Evolutionary conservation across 176 grass and related monocot species (phyloP).

Genomic region (Zoysia japonica): DNA sequence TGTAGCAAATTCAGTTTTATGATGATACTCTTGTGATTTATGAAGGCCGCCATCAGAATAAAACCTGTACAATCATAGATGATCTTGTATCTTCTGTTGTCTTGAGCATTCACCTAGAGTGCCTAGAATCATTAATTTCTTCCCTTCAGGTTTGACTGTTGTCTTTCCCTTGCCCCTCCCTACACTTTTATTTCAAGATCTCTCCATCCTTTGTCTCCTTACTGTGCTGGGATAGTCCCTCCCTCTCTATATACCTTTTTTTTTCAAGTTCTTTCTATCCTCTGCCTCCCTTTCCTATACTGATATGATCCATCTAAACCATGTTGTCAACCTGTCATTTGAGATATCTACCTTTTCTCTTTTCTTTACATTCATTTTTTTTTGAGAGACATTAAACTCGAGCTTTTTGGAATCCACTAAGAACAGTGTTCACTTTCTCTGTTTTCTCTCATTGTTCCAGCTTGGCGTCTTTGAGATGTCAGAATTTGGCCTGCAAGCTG

Average conservation of each 20-base stretch:
- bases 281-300: neutral
- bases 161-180: neutral
- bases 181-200: neutral
- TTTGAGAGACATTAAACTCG: constrained; percentile 2
- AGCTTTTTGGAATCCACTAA: constrained; percentile 10
- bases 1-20: constrained; percentile 4
- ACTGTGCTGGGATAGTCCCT: neutral
- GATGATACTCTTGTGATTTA: neutral
- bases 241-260: neutral
- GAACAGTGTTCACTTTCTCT: constrained; percentile 15
- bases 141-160: neutral
- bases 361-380: constrained; percentile 5
- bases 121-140: neutral
- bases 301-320: neutral
- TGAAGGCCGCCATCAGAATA: neutral
- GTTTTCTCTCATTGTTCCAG: constrained; percentile 51
- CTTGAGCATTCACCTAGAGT: neutral
- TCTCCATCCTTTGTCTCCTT: constrained; percentile 4
- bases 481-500: constrained; percentile 74
- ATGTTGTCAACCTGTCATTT: neutral
- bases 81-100: constrained; percentile 7
- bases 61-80: neutral
- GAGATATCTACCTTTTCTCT: constrained; percentile 2
- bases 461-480: constrained; percentile 97
- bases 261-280: neutral